Conservation (phyloP, 208 protist species). For the Trypanosoma theileri region DNA sequence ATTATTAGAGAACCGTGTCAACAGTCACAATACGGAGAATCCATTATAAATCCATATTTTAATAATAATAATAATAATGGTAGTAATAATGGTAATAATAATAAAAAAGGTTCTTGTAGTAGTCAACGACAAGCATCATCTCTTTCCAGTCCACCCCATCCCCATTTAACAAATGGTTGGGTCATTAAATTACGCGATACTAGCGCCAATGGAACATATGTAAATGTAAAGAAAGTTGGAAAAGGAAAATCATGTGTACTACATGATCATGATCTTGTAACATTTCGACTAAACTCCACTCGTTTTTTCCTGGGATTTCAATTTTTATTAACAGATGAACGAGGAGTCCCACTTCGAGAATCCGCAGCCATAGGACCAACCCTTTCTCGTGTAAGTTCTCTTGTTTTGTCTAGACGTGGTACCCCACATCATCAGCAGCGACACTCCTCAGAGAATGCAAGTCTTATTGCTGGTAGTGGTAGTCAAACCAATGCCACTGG, state of each 20-base stretch:
- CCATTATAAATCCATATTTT: not conserved
- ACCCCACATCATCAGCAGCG: constrained; percentile 13
- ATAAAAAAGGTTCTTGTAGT: constrained; percentile 7
- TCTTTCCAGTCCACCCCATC: constrained; percentile 1
- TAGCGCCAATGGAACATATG: constrained; percentile 88
- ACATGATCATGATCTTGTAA: constrained; percentile 78
- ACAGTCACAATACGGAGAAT: constrained; percentile 3
- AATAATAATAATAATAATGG: constrained; percentile 6
- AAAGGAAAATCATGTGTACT: constrained; percentile 72
- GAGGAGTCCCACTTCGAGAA: constrained; percentile 51
- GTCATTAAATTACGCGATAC: constrained; percentile 59
- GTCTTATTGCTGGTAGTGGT: constrained; percentile 6
- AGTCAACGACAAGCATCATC: constrained; percentile 10
- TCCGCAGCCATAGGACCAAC: constrained; percentile 1
- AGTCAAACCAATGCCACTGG: constrained; percentile 19
- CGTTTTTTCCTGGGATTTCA: constrained; percentile 89
- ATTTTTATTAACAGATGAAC: constrained; percentile 75
- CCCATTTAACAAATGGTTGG: not conserved
- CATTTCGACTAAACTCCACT: constrained; percentile 77
- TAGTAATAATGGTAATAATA: constrained; percentile 19
- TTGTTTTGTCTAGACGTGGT: constrained; percentile 13
- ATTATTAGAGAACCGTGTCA: constrained; percentile 45
- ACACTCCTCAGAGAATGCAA: constrained; percentile 19
- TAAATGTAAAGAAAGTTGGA: constrained; percentile 86
- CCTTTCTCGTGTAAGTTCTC: constrained; percentile 4